phyloP scores from a whole-genome alignment of 1,284 basidiomycete species.

The Boletus subluridellus region DNA sequence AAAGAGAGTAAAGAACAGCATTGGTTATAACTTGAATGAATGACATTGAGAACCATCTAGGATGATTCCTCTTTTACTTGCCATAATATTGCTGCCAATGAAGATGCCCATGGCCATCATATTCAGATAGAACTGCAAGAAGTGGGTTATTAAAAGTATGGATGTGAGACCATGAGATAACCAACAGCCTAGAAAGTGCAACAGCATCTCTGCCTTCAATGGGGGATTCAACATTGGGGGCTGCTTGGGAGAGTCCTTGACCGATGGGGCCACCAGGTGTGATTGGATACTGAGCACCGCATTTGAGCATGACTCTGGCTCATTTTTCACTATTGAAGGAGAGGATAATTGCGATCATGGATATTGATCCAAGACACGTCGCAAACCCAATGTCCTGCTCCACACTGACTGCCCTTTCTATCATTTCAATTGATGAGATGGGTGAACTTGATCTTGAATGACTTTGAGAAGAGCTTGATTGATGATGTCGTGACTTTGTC shows the following conservation, averaged over 20 bases:
- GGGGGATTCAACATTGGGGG: constrained; percentile 1
- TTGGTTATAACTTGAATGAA: too few relatives aligned
- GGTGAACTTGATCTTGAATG: constrained; percentile 8
- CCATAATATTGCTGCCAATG: too few relatives aligned
- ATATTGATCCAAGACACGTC: constrained; percentile 30
- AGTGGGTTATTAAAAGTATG: too few relatives aligned
- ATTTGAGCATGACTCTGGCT: not conserved
- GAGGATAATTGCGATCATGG: not conserved
- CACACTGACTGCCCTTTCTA: constrained; percentile 25
- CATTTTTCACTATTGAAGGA: too few relatives aligned
- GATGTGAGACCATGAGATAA: too few relatives aligned
- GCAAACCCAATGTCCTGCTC: constrained; percentile 25
- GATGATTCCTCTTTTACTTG: too few relatives aligned
- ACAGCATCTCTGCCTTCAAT: too few relatives aligned
- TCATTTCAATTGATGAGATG: constrained; percentile 36
- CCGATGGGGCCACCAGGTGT: constrained; percentile 41
- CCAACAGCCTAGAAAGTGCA: too few relatives aligned
- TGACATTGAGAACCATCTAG: too few relatives aligned
- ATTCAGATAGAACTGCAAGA: too few relatives aligned
- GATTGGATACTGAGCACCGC: constrained; percentile 20
- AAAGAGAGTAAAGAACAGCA: too few relatives aligned
- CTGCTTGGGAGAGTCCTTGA: constrained; percentile 38
- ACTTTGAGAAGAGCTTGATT: constrained; percentile 13
- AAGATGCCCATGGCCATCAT: too few relatives aligned
- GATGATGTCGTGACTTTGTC: constrained; percentile 35